These are phyloP conservation scores for Nitzschia inconspicua DNA, from an alignment of 108 stramenopile species.

Conservation along the genomic window DNA sequence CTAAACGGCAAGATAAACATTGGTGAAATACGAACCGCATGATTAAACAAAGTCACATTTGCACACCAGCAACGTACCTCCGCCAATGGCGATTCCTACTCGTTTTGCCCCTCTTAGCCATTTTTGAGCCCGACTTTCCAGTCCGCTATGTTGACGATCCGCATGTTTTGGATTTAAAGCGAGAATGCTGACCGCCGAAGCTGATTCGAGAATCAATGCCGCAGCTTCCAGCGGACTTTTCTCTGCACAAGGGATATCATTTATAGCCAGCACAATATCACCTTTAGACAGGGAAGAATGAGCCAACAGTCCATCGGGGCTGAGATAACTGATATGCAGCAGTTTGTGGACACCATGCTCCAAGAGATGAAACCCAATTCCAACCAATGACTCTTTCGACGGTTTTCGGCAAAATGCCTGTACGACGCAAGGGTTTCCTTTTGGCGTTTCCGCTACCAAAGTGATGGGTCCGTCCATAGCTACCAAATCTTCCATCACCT, in stretches of 20 bases:
- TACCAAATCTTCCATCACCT: conserved; percentile 18
- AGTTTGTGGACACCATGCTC: conserved; percentile 6
- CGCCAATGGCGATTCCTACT: conserved; percentile 24
- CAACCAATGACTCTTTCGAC: background rate
- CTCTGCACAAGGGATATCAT: conserved; percentile 13
- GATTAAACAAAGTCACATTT: background rate
- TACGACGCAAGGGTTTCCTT: conserved; percentile 25
- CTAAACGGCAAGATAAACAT: background rate
- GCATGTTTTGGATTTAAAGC: conserved; percentile 16
- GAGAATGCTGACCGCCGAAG: conserved; percentile 10
- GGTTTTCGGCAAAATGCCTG: conserved; percentile 24
- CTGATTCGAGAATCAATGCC: conserved; percentile 10
- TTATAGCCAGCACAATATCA: conserved; percentile 26
- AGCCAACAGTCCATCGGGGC: conserved; percentile 7
- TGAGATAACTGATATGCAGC: conserved; percentile 14
- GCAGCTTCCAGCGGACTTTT: conserved; percentile 11
- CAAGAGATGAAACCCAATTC: conserved; percentile 16
- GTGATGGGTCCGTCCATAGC: conserved; percentile 14
- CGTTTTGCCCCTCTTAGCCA: conserved; percentile 21
- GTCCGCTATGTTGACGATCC: background rate
- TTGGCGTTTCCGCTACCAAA: conserved; percentile 12
- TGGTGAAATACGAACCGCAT: background rate
- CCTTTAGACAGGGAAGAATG: conserved; percentile 17
- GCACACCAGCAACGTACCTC: conserved; percentile 16
- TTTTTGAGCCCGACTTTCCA: conserved; percentile 1